These are phyloP conservation scores for Aristolochia contorta DNA, from an alignment of 164 flowering plant genomes.

Conservation along the genomic window DNA sequence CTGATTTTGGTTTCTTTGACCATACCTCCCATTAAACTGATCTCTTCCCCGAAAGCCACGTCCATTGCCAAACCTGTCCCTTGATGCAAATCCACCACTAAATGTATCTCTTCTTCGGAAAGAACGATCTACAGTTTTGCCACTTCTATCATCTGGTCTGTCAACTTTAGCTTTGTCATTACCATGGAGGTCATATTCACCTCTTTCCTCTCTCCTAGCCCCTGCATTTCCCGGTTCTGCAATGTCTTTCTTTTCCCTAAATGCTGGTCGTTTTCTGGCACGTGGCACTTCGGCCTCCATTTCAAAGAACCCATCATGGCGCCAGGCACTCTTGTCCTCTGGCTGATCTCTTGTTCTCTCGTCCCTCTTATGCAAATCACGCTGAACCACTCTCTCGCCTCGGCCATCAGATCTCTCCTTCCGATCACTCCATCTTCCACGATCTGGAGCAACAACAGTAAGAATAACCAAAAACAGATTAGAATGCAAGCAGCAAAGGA, in stretches of 20 bases:
- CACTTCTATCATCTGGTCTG: constrained; percentile 6
- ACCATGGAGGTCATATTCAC: constrained; percentile 11
- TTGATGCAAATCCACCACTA: constrained; percentile 25
- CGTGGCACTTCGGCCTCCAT: constrained; percentile 43
- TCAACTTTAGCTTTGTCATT: background rate
- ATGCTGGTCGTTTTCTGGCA: constrained; percentile 69
- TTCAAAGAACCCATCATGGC: constrained; percentile 61
- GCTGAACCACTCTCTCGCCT: constrained; percentile 14
- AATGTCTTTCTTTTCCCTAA: constrained; percentile 66
- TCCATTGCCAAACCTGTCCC: constrained; percentile 35
- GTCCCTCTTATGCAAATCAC: constrained; percentile 27
- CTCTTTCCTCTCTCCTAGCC: constrained; percentile 28
- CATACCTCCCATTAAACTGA: constrained; percentile 32
- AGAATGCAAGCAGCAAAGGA: background rate
- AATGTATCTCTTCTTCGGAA: constrained; percentile 23
- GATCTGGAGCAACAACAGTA: constrained; percentile 24
- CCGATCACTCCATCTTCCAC: constrained; percentile 42
- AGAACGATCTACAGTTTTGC: constrained; percentile 19
- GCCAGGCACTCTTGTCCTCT: constrained; percentile 37
- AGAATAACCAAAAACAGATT: no score
- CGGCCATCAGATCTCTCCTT: constrained; percentile 32
- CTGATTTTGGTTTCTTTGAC: constrained; percentile 22
- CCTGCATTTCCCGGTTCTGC: constrained; percentile 28
- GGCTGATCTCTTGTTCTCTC: constrained; percentile 27
- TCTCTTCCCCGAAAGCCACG: constrained; percentile 46